These are phyloP conservation scores for Phytophthora melonis DNA, from an alignment of 352 stramenopile genomes.

Conservation along the genomic window DNA sequence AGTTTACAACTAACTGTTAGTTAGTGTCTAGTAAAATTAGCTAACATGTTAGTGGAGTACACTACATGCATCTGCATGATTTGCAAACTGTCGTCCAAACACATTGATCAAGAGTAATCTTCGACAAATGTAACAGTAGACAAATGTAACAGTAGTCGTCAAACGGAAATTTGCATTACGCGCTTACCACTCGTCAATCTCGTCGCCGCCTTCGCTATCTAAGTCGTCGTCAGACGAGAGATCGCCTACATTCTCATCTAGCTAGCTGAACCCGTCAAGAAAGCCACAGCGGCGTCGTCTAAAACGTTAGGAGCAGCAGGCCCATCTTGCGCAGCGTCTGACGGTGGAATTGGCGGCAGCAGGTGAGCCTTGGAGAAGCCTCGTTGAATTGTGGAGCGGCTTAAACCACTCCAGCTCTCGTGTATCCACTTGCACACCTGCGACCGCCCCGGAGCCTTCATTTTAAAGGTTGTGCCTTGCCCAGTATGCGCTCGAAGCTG, in stretches of 20 bases:
- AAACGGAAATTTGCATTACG: neutral
- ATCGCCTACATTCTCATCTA: neutral
- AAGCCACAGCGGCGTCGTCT: neutral
- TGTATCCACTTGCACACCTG: neutral
- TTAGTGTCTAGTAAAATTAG: no score
- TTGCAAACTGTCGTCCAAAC: no score
- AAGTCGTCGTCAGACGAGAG: neutral
- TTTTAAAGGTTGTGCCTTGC: neutral
- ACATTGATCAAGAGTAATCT: no score
- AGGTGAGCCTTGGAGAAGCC: neutral
- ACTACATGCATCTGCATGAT: no score
- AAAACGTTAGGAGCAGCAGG: neutral
- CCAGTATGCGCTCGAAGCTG: neutral
- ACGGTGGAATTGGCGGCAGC: neutral
- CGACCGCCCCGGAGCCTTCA: neutral
- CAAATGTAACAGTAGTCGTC: neutral
- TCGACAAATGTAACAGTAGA: no score
- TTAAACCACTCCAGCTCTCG: neutral
- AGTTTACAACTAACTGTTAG: no score
- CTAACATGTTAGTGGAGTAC: no score
- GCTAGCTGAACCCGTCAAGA: neutral
- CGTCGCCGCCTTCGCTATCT: neutral
- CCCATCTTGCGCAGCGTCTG: neutral
- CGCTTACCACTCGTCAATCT: neutral
- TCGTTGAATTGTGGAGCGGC: neutral